A percentile compares a stretch with the other conserved stretches of the same genome.
phyloP scores from a whole-genome alignment of 805 yeast genomes.

The Yamadazyma olivae region DNA sequence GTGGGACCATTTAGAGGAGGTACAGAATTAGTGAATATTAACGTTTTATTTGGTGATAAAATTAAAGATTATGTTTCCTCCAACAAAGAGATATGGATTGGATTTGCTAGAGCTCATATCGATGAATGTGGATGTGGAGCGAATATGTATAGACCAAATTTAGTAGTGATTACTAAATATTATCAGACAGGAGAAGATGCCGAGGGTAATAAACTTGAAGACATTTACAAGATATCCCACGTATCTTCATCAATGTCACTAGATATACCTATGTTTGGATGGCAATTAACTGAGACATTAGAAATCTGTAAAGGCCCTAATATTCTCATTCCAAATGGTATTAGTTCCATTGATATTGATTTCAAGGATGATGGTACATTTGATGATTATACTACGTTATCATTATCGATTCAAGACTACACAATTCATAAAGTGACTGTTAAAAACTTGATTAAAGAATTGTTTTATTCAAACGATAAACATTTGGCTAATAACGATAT shows the following conservation, averaged over 20 bases:
- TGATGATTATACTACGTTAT: constrained; percentile 30
- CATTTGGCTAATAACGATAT: constrained; percentile 7
- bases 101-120: constrained; percentile 41
- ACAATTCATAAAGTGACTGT: constrained; percentile 34
- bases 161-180: constrained; percentile 24
- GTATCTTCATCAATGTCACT: constrained; percentile 30
- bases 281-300: constrained; percentile 18
- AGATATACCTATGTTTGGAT: constrained; percentile 27
- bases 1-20: constrained; percentile 39
- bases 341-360: constrained; percentile 23
- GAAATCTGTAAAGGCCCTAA: constrained; percentile 30
- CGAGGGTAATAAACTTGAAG: constrained; percentile 4
- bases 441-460: constrained; percentile 26
- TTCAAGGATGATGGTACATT: not conserved
- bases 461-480: constrained; percentile 8
- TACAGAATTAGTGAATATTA: constrained; percentile 27
- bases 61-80: constrained; percentile 12
- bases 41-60: constrained; percentile 10
- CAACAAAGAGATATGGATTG: constrained; percentile 34
- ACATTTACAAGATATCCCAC: constrained; percentile 22
- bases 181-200: constrained; percentile 1
- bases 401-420: constrained; percentile 35
- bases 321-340: constrained; percentile 35
- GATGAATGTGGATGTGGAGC: constrained; percentile 39
- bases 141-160: constrained; percentile 37